phyloP scores from a whole-genome alignment of 2,329 filamentous ascomycete species.

The Colletotrichum higginsianum region DNA sequence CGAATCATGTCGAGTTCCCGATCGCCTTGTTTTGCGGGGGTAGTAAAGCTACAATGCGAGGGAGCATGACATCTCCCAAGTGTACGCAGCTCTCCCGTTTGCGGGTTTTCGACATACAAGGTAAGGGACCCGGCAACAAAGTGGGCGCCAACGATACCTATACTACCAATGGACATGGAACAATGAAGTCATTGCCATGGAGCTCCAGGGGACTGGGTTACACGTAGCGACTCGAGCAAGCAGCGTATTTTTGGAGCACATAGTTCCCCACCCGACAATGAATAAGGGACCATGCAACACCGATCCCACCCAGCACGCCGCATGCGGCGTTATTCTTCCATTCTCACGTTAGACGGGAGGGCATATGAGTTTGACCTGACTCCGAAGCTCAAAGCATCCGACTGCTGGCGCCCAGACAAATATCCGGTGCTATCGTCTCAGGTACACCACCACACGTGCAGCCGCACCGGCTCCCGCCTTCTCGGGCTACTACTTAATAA shows the following conservation, averaged over 20 bases:
- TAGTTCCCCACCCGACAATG: constrained; percentile 19
- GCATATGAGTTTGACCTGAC: not conserved
- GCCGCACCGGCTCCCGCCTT: not conserved
- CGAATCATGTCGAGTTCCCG: not conserved
- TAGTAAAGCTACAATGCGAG: too few species aligned
- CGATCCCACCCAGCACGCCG: constrained; percentile 11
- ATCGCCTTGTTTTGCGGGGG: not conserved
- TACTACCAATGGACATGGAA: not conserved
- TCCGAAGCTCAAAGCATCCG: not conserved
- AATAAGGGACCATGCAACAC: constrained; percentile 11
- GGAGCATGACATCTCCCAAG: too few species aligned
- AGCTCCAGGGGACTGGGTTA: constrained; percentile 5
- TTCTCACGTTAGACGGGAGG: not conserved
- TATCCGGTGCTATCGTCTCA: not conserved
- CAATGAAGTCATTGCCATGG: constrained; percentile 23
- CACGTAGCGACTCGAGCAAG: not conserved
- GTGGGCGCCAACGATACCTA: not conserved
- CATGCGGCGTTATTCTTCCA: not conserved
- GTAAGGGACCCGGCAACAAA: not conserved
- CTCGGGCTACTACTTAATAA: constrained; percentile 25
- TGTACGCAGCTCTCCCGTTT: too few species aligned
- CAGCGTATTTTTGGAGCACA: constrained; percentile 14
- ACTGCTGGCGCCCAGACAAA: not conserved
- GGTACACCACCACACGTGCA: not conserved
- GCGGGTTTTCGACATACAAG: too few species aligned